phyloP scores from a whole-genome alignment of 2,329 filamentous ascomycete genomes.

The Xylariaceae sp. region DNA sequence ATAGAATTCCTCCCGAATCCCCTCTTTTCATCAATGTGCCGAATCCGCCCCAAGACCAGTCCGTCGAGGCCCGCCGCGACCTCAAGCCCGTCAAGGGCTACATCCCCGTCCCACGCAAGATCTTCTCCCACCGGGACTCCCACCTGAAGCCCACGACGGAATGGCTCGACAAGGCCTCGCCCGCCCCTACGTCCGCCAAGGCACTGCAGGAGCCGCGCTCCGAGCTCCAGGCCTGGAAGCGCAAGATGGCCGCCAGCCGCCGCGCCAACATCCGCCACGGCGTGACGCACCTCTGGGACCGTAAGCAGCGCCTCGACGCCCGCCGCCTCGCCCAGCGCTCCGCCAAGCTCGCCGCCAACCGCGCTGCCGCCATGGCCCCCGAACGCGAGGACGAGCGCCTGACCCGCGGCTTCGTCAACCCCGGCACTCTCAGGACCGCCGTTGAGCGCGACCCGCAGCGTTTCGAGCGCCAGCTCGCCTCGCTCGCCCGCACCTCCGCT shows the following conservation, averaged over 20 bases:
- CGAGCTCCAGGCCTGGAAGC: constrained; percentile 57
- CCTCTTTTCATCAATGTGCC: constrained; percentile 84
- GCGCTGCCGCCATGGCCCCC: constrained; percentile 52
- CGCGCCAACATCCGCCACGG: constrained; percentile 69
- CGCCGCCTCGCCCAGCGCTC: constrained; percentile 34
- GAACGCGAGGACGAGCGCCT: constrained; percentile 73
- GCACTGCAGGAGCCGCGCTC: constrained; percentile 32
- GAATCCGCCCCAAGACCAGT: constrained; percentile 65
- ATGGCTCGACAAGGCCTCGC: constrained; percentile 60
- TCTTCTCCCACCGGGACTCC: constrained; percentile 61
- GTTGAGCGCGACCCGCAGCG: constrained; percentile 60
- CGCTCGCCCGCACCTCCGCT: constrained; percentile 35
- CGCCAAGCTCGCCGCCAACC: constrained; percentile 43
- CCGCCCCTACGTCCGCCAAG: constrained; percentile 42
- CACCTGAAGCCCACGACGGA: constrained; percentile 55
- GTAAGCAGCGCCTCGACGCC: constrained; percentile 49
- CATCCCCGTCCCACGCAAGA: constrained; percentile 74
- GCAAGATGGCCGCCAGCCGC: constrained; percentile 66
- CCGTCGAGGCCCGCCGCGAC: constrained; percentile 30
- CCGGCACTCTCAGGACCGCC: constrained; percentile 44
- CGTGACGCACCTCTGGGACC: constrained; percentile 62
- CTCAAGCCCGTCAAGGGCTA: constrained; percentile 63
- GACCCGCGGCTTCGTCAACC: constrained; percentile 63
- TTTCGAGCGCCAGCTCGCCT: constrained; percentile 47
- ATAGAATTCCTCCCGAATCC: constrained; percentile 75